Evolutionary conservation across 2,329 filamentous ascomycete genomes (phyloP).

Genomic region (Diaporthe citriasiana): DNA sequence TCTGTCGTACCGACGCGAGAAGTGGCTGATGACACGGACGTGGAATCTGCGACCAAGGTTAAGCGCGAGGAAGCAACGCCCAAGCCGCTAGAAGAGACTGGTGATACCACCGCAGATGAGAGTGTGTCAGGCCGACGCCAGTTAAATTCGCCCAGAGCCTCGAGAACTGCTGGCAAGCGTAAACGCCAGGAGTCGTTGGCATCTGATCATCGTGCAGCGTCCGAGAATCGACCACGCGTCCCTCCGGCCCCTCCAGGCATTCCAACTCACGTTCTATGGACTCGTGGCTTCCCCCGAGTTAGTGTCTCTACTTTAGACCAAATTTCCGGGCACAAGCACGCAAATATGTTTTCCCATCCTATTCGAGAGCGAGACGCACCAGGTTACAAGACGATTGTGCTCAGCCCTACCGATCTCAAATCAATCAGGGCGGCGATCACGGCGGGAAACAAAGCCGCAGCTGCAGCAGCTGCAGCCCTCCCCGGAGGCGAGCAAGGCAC

Average conservation of each 20-base stretch:
- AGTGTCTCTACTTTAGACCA: conserved; percentile 81
- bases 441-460: conserved; percentile 77
- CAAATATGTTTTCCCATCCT: conserved; percentile 83
- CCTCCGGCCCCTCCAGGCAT: conserved; percentile 48
- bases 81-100: conserved; percentile 65
- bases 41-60: conserved; percentile 58
- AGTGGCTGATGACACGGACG: conserved; percentile 57
- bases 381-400: conserved; percentile 80
- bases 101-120: conserved; percentile 70
- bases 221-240: conserved; percentile 33
- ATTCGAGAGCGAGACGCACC: conserved; percentile 82
- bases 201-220: conserved; percentile 40
- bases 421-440: conserved; percentile 82
- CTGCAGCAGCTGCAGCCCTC: conserved; percentile 71
- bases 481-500: conserved; percentile 71
- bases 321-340: conserved; percentile 81
- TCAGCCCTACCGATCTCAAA: conserved; percentile 83
- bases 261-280: conserved; percentile 79
- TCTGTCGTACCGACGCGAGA: conserved; percentile 41
- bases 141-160: conserved; percentile 54
- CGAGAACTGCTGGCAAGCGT: conserved; percentile 61
- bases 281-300: conserved; percentile 81
- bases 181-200: conserved; percentile 68
- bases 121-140: conserved; percentile 58
- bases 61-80: conserved; percentile 74